These are phyloP conservation scores for Prunus davidiana DNA, from an alignment of 306 rosid species.

Conservation along the genomic window DNA sequence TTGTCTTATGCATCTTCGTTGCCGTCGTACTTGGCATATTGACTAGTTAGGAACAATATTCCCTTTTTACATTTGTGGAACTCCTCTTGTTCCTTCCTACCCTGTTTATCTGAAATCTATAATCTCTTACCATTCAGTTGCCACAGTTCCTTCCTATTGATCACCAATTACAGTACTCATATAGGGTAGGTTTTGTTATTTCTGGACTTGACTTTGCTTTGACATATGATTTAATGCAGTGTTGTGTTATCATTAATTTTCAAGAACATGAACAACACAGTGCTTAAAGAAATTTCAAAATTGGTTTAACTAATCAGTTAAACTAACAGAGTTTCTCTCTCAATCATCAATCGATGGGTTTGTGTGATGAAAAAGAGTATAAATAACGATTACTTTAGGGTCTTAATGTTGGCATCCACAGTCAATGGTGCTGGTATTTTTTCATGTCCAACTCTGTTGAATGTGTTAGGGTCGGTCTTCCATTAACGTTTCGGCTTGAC, in stretches of 20 bases:
- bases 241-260: too few relatives aligned
- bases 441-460: too few relatives aligned
- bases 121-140: neutral
- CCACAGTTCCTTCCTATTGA: neutral
- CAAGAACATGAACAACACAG: neutral
- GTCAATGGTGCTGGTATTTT: too few relatives aligned
- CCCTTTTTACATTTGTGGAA: neutral
- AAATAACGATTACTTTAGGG: neutral
- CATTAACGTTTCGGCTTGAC: neutral
- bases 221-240: neutral
- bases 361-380: neutral
- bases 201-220: neutral
- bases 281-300: neutral
- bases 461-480: neutral
- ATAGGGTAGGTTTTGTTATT: neutral
- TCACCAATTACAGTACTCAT: neutral
- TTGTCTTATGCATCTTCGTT: neutral
- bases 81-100: neutral
- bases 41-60: neutral
- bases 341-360: neutral
- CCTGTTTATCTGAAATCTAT: neutral
- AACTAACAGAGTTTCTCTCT: neutral
- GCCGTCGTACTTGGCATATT: neutral
- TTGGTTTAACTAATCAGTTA: neutral
- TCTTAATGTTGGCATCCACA: too few relatives aligned